Conservation (phyloP, 2,329 filamentous ascomycete species). For the Nannizziopsis barbatae region DNA sequence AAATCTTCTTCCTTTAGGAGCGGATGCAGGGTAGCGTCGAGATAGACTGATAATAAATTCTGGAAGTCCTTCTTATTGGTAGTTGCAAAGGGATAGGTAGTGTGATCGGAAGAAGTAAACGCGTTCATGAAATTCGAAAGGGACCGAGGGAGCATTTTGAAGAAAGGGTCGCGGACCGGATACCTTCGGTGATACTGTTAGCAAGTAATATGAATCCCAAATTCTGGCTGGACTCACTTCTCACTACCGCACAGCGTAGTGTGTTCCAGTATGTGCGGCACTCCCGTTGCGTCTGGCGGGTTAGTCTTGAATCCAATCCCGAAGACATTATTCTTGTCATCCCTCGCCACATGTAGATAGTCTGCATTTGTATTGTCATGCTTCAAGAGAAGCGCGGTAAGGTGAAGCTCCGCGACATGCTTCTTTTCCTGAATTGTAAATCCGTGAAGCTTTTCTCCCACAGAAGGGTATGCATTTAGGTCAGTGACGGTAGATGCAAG, state of each 20-base stretch:
- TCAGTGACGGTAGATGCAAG: constrained; percentile 56
- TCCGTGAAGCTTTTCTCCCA: constrained; percentile 79
- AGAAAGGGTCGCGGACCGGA: constrained; percentile 97
- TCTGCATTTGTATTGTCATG: constrained; percentile 95
- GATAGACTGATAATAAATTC: constrained; percentile 91
- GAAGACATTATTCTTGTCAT: constrained; percentile 99
- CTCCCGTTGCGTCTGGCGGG: constrained; percentile 86
- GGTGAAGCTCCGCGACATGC: constrained; percentile 84
- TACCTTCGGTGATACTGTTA: constrained; percentile 47
- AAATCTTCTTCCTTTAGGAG: constrained; percentile 86
- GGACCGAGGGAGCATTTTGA: constrained; percentile 97
- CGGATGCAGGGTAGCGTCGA: constrained; percentile 86
- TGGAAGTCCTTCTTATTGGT: constrained; percentile 92
- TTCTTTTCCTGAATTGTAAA: constrained; percentile 84
- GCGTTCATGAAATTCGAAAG: constrained; percentile 99
- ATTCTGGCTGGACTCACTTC: constrained; percentile 48
- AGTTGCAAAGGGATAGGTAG: constrained; percentile 94
- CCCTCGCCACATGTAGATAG: constrained; percentile 85
- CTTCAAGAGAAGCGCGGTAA: constrained; percentile 79
- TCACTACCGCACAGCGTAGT: constrained; percentile 91
- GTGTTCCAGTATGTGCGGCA: constrained; percentile 95
- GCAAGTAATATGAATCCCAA: background rate
- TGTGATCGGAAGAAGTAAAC: constrained; percentile 92
- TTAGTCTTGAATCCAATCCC: constrained; percentile 99
- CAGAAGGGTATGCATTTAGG: constrained; percentile 60